A percentile compares a stretch with the other conserved stretches of the same genome.
Conservation (phyloP, 139 green algal genomes). For the Chlorella vulgaris region DNA sequence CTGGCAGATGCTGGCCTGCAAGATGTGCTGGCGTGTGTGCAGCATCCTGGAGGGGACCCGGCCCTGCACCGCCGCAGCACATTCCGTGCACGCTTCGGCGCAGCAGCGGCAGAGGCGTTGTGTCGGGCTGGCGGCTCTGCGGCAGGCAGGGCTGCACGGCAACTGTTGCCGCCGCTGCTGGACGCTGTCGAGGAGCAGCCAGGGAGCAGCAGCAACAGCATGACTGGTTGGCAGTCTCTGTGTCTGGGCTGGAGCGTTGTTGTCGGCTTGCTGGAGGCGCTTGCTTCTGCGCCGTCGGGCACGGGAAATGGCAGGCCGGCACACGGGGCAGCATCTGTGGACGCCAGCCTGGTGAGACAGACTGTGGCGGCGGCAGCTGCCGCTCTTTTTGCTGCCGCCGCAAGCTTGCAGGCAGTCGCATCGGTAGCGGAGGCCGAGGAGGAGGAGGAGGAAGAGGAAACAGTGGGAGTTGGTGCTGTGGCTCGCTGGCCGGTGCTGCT, state of each 20-base stretch:
- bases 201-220: not conserved
- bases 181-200: not conserved
- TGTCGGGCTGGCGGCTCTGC: not conserved
- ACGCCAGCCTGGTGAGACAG: not conserved
- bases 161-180: slow-evolving; percentile 32
- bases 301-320: too few species aligned
- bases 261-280: not conserved
- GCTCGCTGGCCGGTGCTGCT: not conserved
- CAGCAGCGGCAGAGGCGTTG: not conserved
- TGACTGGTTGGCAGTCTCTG: not conserved
- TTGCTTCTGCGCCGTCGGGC: not conserved
- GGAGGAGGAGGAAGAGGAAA: not conserved
- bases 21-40: slow-evolving; percentile 17
- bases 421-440: not conserved
- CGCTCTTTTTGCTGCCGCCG: not conserved
- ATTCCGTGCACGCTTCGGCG: not conserved
- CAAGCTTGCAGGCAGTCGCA: not conserved
- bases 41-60: not conserved
- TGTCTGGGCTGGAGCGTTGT: slow-evolving; percentile 22
- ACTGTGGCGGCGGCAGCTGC: not conserved
- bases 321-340: too few species aligned
- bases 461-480: not conserved
- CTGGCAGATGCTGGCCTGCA: not conserved
- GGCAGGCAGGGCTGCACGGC: not conserved
- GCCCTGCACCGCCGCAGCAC: slow-evolving; percentile 11